A percentile compares a stretch with the other conserved stretches of the same genome.
phyloP scores from a whole-genome alignment of 2,329 filamentous ascomycete genomes.

The Lithohypha guttulata region DNA sequence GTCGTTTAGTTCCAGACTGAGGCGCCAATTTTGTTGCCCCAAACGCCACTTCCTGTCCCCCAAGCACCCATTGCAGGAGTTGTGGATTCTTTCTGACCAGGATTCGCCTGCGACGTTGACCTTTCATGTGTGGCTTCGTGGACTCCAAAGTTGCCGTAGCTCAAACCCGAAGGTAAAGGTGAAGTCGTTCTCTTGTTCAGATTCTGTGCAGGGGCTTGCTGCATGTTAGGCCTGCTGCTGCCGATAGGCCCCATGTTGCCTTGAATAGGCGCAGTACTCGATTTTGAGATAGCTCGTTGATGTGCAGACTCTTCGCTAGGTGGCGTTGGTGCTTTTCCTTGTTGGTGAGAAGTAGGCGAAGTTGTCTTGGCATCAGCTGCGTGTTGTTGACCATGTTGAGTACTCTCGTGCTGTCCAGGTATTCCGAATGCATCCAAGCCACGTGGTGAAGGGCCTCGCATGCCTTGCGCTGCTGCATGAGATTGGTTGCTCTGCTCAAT shows the following conservation, averaged over 20 bases:
- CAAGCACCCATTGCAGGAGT: constrained; percentile 49
- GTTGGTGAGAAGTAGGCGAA: constrained; percentile 44
- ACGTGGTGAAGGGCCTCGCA: constrained; percentile 69
- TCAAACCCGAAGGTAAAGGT: constrained; percentile 79
- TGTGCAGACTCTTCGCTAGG: constrained; percentile 70
- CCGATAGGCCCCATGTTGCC: constrained; percentile 81
- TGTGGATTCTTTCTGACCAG: constrained; percentile 37
- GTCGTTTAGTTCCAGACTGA: constrained; percentile 75
- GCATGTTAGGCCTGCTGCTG: constrained; percentile 69
- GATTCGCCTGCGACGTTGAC: constrained; percentile 48
- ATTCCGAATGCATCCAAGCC: constrained; percentile 61
- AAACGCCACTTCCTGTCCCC: constrained; percentile 71
- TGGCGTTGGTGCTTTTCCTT: constrained; percentile 73
- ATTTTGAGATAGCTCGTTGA: constrained; percentile 49
- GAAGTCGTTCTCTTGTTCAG: constrained; percentile 78
- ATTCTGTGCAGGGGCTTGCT: constrained; percentile 43
- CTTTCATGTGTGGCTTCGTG: constrained; percentile 40
- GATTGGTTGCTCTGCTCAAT: constrained; percentile 55
- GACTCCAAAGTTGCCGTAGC: constrained; percentile 42
- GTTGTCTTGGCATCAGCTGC: constrained; percentile 45
- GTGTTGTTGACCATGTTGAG: constrained; percentile 44
- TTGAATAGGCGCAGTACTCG: constrained; percentile 42
- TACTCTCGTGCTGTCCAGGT: constrained; percentile 26
- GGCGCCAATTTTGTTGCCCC: constrained; percentile 75
- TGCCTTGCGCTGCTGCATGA: constrained; percentile 39